A percentile compares a stretch with the other conserved stretches of the same genome.
phyloP scores from a whole-genome alignment of 106 monocot genomes.

The Agapanthus africanus region DNA sequence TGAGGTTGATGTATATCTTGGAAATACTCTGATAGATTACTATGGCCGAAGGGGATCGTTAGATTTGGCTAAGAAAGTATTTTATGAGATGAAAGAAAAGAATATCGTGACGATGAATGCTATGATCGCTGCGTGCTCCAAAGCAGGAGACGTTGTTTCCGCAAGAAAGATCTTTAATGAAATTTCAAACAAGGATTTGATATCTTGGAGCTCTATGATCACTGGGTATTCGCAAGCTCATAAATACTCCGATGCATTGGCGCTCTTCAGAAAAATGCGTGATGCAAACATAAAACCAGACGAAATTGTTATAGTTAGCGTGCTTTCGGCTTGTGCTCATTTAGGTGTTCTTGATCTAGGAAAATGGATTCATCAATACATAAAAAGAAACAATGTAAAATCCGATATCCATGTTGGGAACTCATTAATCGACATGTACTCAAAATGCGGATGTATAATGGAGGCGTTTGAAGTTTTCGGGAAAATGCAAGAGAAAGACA shows the following conservation, averaged over 20 bases:
- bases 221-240: constrained; percentile 29
- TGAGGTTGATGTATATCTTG: constrained; percentile 37
- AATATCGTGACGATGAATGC: constrained; percentile 38
- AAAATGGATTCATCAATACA: constrained; percentile 33
- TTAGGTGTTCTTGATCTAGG: constrained; percentile 24
- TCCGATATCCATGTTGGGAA: constrained; percentile 36
- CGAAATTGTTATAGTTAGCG: constrained; percentile 28
- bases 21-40: constrained; percentile 52
- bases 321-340: constrained; percentile 47
- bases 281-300: constrained; percentile 26
- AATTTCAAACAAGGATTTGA: constrained; percentile 27
- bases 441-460: constrained; percentile 35
- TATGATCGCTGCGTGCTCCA: constrained; percentile 33
- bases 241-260: constrained; percentile 23
- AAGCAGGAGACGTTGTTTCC: constrained; percentile 22
- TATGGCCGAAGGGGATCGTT: constrained; percentile 24
- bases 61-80: constrained; percentile 25
- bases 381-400: constrained; percentile 23
- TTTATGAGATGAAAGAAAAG: constrained; percentile 30
- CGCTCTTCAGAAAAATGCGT: constrained; percentile 35
- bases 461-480: constrained; percentile 30
- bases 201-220: constrained; percentile 52
- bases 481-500: constrained; percentile 35
- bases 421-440: constrained; percentile 41
- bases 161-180: constrained; percentile 41